These are phyloP conservation scores for Cymbidium sinense DNA, from an alignment of 106 monocot genomes.

Conservation along the genomic window DNA sequence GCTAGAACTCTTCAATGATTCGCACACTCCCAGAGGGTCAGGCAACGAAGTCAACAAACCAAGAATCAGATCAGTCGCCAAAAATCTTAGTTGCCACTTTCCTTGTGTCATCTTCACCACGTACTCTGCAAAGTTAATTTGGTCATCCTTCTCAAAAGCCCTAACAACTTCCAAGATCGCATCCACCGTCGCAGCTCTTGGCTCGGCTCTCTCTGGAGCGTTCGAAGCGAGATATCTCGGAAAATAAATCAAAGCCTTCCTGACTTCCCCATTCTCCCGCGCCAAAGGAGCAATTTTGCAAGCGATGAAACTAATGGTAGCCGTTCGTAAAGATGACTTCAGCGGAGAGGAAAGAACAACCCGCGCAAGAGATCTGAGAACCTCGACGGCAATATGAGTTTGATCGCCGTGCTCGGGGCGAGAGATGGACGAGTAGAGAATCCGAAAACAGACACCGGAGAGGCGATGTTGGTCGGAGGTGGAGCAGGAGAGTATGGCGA, in stretches of 20 bases:
- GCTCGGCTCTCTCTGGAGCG: constrained; percentile 76
- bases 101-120: constrained; percentile 64
- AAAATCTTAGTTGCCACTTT: constrained; percentile 59
- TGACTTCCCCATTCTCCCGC: constrained; percentile 38
- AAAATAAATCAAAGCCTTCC: constrained; percentile 57
- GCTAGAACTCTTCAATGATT: background rate
- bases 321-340: constrained; percentile 39
- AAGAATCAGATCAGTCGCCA: constrained; percentile 76
- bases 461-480: constrained; percentile 11
- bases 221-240: constrained; percentile 70
- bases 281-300: constrained; percentile 37
- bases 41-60: constrained; percentile 50
- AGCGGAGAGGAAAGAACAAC: constrained; percentile 33
- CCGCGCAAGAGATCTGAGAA: constrained; percentile 40
- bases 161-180: constrained; percentile 57
- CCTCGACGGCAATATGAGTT: constrained; percentile 29
- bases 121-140: constrained; percentile 40
- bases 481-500: constrained; percentile 20
- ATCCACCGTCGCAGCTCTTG: constrained; percentile 65
- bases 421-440: constrained; percentile 39
- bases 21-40: constrained; percentile 25
- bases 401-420: constrained; percentile 57
- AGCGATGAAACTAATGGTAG: constrained; percentile 39
- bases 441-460: constrained; percentile 44
- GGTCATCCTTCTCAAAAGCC: constrained; percentile 47